phyloP scores from a whole-genome alignment of 2,329 filamentous ascomycete species.

The Trichoderma citrinoviride region DNA sequence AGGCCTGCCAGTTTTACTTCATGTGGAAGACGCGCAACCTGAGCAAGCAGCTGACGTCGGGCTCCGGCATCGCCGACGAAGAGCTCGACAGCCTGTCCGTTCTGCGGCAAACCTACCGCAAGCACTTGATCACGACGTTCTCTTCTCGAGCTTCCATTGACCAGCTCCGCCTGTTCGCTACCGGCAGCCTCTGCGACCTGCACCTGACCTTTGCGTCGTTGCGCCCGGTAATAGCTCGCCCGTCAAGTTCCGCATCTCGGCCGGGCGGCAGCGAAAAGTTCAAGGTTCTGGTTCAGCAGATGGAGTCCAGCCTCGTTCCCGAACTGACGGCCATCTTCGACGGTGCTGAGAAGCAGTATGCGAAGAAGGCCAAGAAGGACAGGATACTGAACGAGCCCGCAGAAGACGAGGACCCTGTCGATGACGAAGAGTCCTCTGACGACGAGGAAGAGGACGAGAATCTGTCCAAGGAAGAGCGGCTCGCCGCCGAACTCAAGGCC shows the following conservation, averaged over 20 bases:
- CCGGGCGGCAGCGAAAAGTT: constrained; percentile 33
- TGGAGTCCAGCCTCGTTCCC: constrained; percentile 60
- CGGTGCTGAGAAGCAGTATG: constrained; percentile 71
- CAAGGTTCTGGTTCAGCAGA: constrained; percentile 60
- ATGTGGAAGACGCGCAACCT: constrained; percentile 82
- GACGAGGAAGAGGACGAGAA: constrained; percentile 56
- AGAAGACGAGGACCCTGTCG: constrained; percentile 71
- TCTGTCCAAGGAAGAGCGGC: constrained; percentile 56
- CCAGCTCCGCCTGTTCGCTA: constrained; percentile 71
- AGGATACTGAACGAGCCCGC: constrained; percentile 59
- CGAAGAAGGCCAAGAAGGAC: constrained; percentile 62
- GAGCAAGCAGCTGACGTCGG: constrained; percentile 52
- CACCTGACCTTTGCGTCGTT: constrained; percentile 77
- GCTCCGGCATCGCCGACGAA: constrained; percentile 53
- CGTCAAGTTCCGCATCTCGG: constrained; percentile 29
- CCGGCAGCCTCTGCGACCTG: constrained; percentile 76
- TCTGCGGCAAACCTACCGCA: constrained; percentile 56
- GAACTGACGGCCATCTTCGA: constrained; percentile 76
- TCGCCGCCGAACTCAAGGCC: constrained; percentile 66
- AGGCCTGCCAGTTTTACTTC: constrained; percentile 81
- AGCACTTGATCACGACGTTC: constrained; percentile 64
- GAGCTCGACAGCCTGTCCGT: constrained; percentile 60
- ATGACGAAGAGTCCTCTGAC: constrained; percentile 55
- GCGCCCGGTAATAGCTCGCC: constrained; percentile 48
- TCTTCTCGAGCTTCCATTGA: constrained; percentile 70